Conservation (phyloP, 2,329 filamentous ascomycete species). For the Penicillium sp. region DNA sequence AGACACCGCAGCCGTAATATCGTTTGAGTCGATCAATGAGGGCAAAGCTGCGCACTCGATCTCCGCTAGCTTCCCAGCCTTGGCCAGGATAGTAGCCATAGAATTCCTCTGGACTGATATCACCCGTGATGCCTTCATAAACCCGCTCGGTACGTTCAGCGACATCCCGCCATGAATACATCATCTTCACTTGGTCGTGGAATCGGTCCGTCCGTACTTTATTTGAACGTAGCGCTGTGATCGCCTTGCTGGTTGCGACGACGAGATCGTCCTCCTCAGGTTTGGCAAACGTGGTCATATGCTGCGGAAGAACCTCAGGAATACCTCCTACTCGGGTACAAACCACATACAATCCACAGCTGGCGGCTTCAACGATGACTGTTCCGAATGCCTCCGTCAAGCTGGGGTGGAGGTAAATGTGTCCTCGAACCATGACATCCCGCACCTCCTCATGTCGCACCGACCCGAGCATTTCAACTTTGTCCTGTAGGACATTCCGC, state of each 20-base stretch:
- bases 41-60: constrained; percentile 78
- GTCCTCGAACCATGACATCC: constrained; percentile 94
- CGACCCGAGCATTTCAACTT: constrained; percentile 87
- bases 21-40: constrained; percentile 92
- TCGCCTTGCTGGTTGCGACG: constrained; percentile 82
- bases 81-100: constrained; percentile 75
- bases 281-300: constrained; percentile 97
- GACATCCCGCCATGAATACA: constrained; percentile 99
- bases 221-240: constrained; percentile 79
- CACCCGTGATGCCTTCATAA: constrained; percentile 87
- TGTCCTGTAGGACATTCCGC: constrained; percentile 88
- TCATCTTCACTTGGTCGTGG: constrained; percentile 94
- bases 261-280: constrained; percentile 96
- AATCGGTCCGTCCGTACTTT: constrained; percentile 90
- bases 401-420: constrained; percentile 94
- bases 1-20: constrained; percentile 97
- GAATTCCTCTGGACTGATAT: constrained; percentile 82
- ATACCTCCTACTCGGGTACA: constrained; percentile 96
- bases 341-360: constrained; percentile 93
- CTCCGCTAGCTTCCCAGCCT: constrained; percentile 69
- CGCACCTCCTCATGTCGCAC: constrained; percentile 95
- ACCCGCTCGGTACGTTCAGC: constrained; percentile 91
- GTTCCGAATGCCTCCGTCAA: constrained; percentile 97
- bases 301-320: constrained; percentile 88
- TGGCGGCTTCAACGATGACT: constrained; percentile 95